Conservation (phyloP, 1,284 basidiomycete species). For the Cryptococcus maquisensis region DNA sequence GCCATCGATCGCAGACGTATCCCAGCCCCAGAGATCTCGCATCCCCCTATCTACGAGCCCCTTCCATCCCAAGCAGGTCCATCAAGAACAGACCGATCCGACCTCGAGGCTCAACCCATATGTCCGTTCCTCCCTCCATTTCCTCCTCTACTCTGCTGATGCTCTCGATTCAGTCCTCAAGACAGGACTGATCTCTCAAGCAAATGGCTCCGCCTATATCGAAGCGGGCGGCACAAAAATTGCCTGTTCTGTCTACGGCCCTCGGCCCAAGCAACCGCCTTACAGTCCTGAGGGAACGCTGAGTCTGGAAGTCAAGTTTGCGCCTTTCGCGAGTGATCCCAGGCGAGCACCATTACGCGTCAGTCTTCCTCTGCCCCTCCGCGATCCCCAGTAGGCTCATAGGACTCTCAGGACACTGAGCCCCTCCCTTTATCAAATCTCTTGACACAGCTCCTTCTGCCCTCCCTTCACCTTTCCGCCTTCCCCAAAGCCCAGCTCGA, state of each 20-base stretch:
- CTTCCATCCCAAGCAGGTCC: conserved; percentile 36
- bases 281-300: conserved; percentile 83
- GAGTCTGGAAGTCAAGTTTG: conserved; percentile 94
- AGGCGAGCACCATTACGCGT: conserved; percentile 82
- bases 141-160: not conserved
- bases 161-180: conserved; percentile 64
- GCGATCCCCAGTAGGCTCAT: not conserved
- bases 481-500: conserved; percentile 93
- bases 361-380: conserved; percentile 36
- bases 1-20: conserved; percentile 76
- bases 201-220: conserved; percentile 92
- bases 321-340: conserved; percentile 78
- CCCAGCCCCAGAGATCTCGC: conserved; percentile 80
- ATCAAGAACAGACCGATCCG: conserved; percentile 53
- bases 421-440: conserved; percentile 75
- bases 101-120: conserved; percentile 64
- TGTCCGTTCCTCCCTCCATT: conserved; percentile 6
- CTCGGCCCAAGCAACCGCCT: conserved; percentile 59
- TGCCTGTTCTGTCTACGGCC: conserved; percentile 95
- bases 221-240: conserved; percentile 83
- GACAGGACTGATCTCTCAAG: conserved; percentile 82
- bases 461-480: conserved; percentile 80
- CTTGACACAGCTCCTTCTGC: conserved; percentile 79
- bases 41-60: conserved; percentile 58
- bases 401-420: conserved; percentile 80